Conservation (phyloP, 805 yeast species). For the Tetrapisispora iriomotensis region DNA sequence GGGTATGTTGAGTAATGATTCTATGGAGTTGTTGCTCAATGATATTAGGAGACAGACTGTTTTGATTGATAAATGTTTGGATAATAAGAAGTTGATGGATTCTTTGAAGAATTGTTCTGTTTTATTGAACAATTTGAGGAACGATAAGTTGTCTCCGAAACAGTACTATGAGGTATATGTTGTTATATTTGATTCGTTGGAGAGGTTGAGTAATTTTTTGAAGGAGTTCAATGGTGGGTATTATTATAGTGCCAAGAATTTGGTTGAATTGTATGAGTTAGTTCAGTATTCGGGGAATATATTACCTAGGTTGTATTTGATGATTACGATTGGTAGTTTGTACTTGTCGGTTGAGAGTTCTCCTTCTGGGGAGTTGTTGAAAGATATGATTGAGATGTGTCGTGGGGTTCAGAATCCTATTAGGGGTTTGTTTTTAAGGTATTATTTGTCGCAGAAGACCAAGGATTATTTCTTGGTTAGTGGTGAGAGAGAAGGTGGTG, state of each 20-base stretch:
- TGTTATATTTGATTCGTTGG: constrained; percentile 71
- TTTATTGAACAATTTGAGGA: constrained; percentile 70
- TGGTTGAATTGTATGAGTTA: constrained; percentile 83
- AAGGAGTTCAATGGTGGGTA: constrained; percentile 41
- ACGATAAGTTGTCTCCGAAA: constrained; percentile 66
- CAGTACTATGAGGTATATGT: constrained; percentile 88
- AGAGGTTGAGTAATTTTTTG: constrained; percentile 51
- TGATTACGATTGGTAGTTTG: constrained; percentile 89
- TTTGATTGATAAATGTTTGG: constrained; percentile 65
- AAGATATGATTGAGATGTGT: constrained; percentile 95
- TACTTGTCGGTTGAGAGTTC: constrained; percentile 71
- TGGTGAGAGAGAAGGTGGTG: constrained; percentile 4
- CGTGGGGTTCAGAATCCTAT: constrained; percentile 93
- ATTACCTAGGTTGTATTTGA: constrained; percentile 79
- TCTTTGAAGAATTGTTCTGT: constrained; percentile 81
- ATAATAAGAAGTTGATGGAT: constrained; percentile 64
- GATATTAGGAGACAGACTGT: constrained; percentile 55
- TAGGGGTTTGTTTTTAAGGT: constrained; percentile 79
- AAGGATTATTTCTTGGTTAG: constrained; percentile 33
- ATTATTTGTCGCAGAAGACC: constrained; percentile 76
- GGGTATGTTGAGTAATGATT: background rate
- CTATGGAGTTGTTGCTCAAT: background rate
- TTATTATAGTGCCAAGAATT: constrained; percentile 14
- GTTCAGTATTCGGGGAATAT: constrained; percentile 93
- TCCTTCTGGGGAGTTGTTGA: constrained; percentile 74